A percentile compares a stretch with the other conserved stretches of the same genome.
phyloP scores from a whole-genome alignment of 345 rosid species.

The Sisymbrium altissimum region DNA sequence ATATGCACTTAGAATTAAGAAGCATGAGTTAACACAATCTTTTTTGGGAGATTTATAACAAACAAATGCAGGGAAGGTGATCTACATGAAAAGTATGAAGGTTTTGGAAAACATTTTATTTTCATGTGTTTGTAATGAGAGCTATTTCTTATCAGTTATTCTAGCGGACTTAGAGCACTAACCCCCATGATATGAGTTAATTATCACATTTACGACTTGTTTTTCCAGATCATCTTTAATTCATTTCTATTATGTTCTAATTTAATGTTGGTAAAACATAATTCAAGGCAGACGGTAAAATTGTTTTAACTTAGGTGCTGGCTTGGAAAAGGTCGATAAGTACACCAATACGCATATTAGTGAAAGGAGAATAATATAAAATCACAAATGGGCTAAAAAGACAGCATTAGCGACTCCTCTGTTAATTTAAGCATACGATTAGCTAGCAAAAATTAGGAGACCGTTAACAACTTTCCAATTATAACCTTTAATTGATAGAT shows the following conservation, averaged over 20 bases:
- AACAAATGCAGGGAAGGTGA: not conserved
- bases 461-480: slow-evolving; percentile 34
- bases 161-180: not conserved
- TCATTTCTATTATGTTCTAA: not conserved
- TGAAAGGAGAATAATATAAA: slow-evolving; percentile 7
- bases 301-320: too few relatives aligned
- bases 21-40: not conserved
- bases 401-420: slow-evolving; percentile 11
- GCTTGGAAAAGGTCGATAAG: too few relatives aligned
- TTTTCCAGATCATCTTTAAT: not conserved
- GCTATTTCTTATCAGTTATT: not conserved
- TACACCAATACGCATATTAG: not conserved
- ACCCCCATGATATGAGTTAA: too few relatives aligned
- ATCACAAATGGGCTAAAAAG: slow-evolving; percentile 10
- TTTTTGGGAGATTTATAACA: not conserved
- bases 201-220: not conserved
- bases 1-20: not conserved
- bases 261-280: not conserved
- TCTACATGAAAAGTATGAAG: too few relatives aligned
- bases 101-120: not conserved
- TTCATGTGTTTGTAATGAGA: not conserved
- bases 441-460: slow-evolving; percentile 20
- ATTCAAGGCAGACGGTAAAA: not conserved
- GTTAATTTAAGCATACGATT: not conserved
- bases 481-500: not conserved